Evolutionary conservation across 371 early-diverging fungal genomes (phyloP).

Genomic region (Mucor saturninus): DNA sequence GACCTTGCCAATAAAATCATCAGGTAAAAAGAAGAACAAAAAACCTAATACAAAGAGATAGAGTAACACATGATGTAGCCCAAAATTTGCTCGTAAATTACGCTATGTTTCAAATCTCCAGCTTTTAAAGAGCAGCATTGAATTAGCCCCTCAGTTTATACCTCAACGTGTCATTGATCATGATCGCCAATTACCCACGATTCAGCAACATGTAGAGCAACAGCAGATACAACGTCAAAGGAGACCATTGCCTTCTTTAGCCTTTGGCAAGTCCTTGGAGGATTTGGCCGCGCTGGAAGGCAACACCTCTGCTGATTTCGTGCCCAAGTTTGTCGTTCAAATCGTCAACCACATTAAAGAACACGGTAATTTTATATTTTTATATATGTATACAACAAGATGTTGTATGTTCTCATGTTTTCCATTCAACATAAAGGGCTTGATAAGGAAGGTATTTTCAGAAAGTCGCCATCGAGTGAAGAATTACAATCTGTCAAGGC

Average conservation of each 20-base stretch:
- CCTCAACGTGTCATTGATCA: conserved; percentile 80
- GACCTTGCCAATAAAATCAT: conserved; percentile 53
- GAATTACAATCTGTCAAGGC: conserved; percentile 63
- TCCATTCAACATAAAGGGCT: conserved; percentile 57
- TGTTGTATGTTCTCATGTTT: neutral
- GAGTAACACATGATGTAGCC: conserved; percentile 54
- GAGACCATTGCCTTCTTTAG: conserved; percentile 34
- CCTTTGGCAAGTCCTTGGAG: conserved; percentile 43
- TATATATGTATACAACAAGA: neutral
- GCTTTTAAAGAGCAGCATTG: conserved; percentile 69
- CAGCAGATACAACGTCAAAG: conserved; percentile 1
- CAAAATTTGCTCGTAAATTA: conserved; percentile 92
- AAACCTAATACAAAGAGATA: too few species aligned
- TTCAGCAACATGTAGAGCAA: neutral
- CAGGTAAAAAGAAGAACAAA: conserved; percentile 25
- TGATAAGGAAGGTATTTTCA: conserved; percentile 86
- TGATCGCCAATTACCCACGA: conserved; percentile 27
- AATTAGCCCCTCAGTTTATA: conserved; percentile 74
- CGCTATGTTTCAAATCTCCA: conserved; percentile 77
- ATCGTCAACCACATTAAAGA: conserved; percentile 36
- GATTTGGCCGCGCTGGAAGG: conserved; percentile 39
- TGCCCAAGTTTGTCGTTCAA: conserved; percentile 40
- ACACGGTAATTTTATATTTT: conserved; percentile 29
- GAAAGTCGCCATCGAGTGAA: conserved; percentile 77
- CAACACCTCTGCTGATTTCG: conserved; percentile 15